Conservation (phyloP, 2,329 filamentous ascomycete species). For the Fusarium succisae region DNA sequence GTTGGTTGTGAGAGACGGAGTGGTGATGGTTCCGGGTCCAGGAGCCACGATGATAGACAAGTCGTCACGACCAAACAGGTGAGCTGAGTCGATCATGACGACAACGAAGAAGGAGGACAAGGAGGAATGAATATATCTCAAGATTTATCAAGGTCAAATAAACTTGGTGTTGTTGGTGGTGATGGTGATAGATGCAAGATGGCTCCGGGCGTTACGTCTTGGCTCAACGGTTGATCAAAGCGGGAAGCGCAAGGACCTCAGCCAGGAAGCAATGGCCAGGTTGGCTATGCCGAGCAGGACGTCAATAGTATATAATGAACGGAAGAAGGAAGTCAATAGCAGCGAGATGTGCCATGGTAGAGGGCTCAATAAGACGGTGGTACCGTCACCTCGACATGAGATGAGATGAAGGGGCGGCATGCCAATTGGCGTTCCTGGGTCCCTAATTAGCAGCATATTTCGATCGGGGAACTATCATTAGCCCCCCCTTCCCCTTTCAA, state of each 20-base stretch:
- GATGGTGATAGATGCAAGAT: slow-evolving; percentile 5
- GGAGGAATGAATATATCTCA: not conserved
- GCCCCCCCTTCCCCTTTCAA: not conserved
- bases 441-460: slow-evolving; percentile 21
- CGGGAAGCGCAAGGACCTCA: slow-evolving; percentile 27
- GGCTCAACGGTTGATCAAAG: slow-evolving; percentile 30
- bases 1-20: slow-evolving; percentile 53
- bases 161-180: slow-evolving; percentile 14
- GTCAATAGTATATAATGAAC: not conserved
- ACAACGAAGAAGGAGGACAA: not conserved
- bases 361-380: slow-evolving; percentile 20
- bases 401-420: slow-evolving; percentile 1
- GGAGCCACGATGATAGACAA: slow-evolving; percentile 36
- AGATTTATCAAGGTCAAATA: slow-evolving; percentile 8
- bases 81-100: slow-evolving; percentile 27
- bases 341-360: not conserved
- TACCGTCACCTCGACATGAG: slow-evolving; percentile 8
- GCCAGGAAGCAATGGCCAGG: not conserved
- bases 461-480: not conserved
- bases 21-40: slow-evolving; percentile 39
- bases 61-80: slow-evolving; percentile 33
- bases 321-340: slow-evolving; percentile 7
- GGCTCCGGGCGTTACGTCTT: slow-evolving; percentile 18
- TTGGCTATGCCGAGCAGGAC: slow-evolving; percentile 17
- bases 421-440: slow-evolving; percentile 6